These are phyloP conservation scores for Crucibulum laeve DNA, from an alignment of 768 basidiomycete species.

Conservation along the genomic window DNA sequence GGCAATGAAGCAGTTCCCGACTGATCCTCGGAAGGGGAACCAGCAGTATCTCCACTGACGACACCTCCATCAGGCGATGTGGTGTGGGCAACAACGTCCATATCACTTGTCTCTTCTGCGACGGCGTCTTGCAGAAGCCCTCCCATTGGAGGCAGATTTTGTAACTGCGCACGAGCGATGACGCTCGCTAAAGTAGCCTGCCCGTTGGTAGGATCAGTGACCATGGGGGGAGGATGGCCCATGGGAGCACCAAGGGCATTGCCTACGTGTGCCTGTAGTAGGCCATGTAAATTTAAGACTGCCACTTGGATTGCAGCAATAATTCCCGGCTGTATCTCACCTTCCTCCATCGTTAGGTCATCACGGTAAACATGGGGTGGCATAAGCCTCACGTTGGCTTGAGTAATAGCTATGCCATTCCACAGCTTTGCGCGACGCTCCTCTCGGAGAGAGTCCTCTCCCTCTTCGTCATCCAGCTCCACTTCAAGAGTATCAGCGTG, in stretches of 20 bases:
- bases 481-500: slow-evolving; percentile 61
- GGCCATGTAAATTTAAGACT: slow-evolving; percentile 49
- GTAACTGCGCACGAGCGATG: slow-evolving; percentile 65
- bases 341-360: slow-evolving; percentile 46
- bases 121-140: slow-evolving; percentile 7
- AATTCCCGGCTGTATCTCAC: slow-evolving; percentile 48
- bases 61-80: too few relatives aligned
- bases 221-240: slow-evolving; percentile 20
- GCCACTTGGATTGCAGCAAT: slow-evolving; percentile 46
- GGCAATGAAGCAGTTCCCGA: slow-evolving; percentile 16
- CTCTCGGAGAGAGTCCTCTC: slow-evolving; percentile 45
- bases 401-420: slow-evolving; percentile 52
- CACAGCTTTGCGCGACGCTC: slow-evolving; percentile 61
- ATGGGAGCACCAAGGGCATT: slow-evolving; percentile 43
- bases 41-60: slow-evolving; percentile 4
- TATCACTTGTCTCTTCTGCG: slow-evolving; percentile 1
- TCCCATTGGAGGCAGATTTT: slow-evolving; percentile 26
- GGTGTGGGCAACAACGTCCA: not conserved
- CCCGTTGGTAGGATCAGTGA: slow-evolving; percentile 43
- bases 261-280: slow-evolving; percentile 56
- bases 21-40: slow-evolving; percentile 8
- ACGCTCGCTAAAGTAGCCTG: slow-evolving; percentile 71
- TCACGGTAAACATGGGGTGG: slow-evolving; percentile 19
- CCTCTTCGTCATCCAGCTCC: slow-evolving; percentile 37
- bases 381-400: slow-evolving; percentile 21